These are phyloP conservation scores for Yamadazyma oceani DNA, from an alignment of 1,139 yeast species.

Conservation along the genomic window DNA sequence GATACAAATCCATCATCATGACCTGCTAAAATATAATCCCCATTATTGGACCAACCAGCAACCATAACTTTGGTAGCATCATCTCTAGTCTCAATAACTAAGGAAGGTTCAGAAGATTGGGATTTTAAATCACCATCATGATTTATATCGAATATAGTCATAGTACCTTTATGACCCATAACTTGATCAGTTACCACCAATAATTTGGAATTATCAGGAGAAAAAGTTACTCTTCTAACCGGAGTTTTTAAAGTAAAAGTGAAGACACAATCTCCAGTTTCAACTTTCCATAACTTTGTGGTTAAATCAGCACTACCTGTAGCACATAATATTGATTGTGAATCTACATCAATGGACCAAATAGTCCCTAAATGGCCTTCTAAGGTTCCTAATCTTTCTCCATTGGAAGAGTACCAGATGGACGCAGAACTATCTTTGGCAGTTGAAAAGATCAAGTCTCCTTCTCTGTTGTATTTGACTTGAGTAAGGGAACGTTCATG, in stretches of 20 bases:
- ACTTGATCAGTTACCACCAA: constrained; percentile 87
- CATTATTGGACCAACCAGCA: constrained; percentile 86
- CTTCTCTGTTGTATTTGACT: constrained; percentile 92
- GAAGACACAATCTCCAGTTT: constrained; percentile 73
- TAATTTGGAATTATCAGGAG: constrained; percentile 68
- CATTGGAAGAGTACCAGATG: constrained; percentile 93
- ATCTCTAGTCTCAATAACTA: constrained; percentile 63
- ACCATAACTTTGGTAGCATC: constrained; percentile 70
- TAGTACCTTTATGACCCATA: constrained; percentile 86
- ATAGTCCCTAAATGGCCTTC: constrained; percentile 88
- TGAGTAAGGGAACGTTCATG: constrained; percentile 89
- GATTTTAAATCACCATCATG: constrained; percentile 36
- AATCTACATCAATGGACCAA: constrained; percentile 90
- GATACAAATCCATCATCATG: constrained; percentile 85
- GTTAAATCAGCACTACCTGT: constrained; percentile 94
- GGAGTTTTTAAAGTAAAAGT: constrained; percentile 83
- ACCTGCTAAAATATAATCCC: constrained; percentile 75
- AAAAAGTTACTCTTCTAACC: constrained; percentile 85
- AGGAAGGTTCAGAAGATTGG: constrained; percentile 51
- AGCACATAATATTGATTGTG: constrained; percentile 62
- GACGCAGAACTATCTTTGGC: constrained; percentile 89
- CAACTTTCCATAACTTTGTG: constrained; percentile 81
- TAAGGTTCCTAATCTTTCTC: constrained; percentile 94
- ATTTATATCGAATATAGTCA: constrained; percentile 65
- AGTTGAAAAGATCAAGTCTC: constrained; percentile 88